These are phyloP conservation scores for Xylaria bambusicola DNA, from an alignment of 495 filamentous ascomycete genomes.

Conservation along the genomic window DNA sequence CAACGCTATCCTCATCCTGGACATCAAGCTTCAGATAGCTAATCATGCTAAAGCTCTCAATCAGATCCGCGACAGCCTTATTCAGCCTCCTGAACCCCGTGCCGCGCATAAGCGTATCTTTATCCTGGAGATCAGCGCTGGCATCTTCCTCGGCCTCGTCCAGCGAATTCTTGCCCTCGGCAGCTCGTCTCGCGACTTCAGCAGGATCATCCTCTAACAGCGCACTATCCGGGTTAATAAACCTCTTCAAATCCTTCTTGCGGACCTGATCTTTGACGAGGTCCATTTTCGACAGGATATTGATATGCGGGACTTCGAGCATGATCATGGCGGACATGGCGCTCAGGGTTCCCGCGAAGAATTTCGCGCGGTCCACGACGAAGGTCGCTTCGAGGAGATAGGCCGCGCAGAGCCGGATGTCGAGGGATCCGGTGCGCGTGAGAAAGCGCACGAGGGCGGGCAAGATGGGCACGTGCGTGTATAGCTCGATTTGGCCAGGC, in stretches of 20 bases:
- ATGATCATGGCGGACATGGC: conserved; percentile 99
- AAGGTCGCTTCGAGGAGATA: conserved; percentile 96
- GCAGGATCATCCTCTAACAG: conserved; percentile 71
- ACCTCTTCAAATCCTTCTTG: conserved; percentile 81
- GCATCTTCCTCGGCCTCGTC: conserved; percentile 38
- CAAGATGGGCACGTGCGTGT: conserved; percentile 92
- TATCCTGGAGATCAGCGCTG: conserved; percentile 56
- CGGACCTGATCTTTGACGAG: conserved; percentile 81
- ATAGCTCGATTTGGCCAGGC: conserved; percentile 98
- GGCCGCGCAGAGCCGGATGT: conserved; percentile 89
- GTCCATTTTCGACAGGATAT: conserved; percentile 96
- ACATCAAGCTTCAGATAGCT: conserved; percentile 87
- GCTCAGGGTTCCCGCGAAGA: conserved; percentile 90
- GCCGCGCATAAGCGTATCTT: conserved; percentile 73
- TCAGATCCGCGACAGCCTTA: conserved; percentile 79
- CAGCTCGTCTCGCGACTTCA: conserved; percentile 49
- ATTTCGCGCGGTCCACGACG: conserved; percentile 91
- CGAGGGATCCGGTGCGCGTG: conserved; percentile 73
- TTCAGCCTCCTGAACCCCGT: conserved; percentile 77
- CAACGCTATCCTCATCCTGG: conserved; percentile 91
- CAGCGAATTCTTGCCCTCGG: conserved; percentile 31
- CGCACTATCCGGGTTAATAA: conserved; percentile 77
- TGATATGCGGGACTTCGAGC: conserved; percentile 94
- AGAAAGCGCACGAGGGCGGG: conserved; percentile 83
- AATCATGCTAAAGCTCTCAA: conserved; percentile 98